phyloP scores from a whole-genome alignment of 1,139 yeast species.

The Groenewaldozyma sp. region DNA sequence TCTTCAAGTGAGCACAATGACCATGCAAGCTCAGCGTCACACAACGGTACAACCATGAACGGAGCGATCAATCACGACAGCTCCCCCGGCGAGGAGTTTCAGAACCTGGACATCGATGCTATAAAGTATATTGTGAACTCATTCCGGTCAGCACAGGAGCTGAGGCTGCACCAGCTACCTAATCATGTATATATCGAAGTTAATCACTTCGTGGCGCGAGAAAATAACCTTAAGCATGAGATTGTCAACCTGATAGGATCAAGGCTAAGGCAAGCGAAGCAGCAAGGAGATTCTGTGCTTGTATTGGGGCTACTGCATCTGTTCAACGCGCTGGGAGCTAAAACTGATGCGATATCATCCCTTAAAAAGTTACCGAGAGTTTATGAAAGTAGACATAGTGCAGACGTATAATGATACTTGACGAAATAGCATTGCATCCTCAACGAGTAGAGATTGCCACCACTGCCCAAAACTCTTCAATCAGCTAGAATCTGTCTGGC shows the following conservation, averaged over 20 bases:
- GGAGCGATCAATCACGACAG: background rate
- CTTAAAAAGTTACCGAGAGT: background rate
- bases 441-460: too few species aligned
- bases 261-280: background rate
- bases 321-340: background rate
- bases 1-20: background rate
- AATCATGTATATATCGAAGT: conserved; percentile 1
- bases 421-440: too few species aligned
- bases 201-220: conserved; percentile 1
- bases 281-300: background rate
- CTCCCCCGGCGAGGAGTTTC: too few species aligned
- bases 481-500: too few species aligned
- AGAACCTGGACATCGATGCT: background rate
- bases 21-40: too few species aligned
- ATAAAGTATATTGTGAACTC: background rate
- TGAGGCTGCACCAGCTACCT: background rate
- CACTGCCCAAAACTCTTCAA: too few species aligned
- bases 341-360: background rate
- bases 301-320: background rate
- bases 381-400: too few species aligned
- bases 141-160: background rate
- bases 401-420: too few species aligned
- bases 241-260: background rate
- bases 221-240: background rate
- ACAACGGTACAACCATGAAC: background rate